Evolutionary conservation across 768 basidiomycete species (phyloP).

Genomic region (Lentinus tigrinus): DNA sequence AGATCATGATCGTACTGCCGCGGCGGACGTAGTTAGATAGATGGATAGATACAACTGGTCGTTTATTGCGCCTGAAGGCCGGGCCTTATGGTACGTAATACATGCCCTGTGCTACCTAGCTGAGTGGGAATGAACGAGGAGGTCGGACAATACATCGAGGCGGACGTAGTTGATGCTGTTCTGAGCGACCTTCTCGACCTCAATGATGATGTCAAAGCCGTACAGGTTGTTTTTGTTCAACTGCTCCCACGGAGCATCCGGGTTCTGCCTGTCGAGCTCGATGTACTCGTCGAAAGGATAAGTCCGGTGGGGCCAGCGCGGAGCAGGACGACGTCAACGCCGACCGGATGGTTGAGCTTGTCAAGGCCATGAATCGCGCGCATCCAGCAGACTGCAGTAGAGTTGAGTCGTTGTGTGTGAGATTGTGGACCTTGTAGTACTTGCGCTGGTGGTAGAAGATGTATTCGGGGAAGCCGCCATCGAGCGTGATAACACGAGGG

Average conservation of each 20-base stretch:
- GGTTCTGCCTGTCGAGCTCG: slow-evolving; percentile 76
- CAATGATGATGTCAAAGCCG: slow-evolving; percentile 69
- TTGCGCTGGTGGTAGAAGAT: slow-evolving; percentile 75
- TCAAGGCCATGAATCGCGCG: slow-evolving; percentile 91
- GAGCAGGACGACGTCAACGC: slow-evolving; percentile 79
- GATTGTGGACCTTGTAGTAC: slow-evolving; percentile 84
- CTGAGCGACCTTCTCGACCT: slow-evolving; percentile 83
- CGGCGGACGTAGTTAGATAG: too few species aligned
- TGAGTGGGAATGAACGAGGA: too few species aligned
- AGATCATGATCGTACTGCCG: slow-evolving; percentile 86
- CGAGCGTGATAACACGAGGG: slow-evolving; percentile 73
- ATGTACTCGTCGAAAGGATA: slow-evolving; percentile 84
- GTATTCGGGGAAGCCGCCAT: slow-evolving; percentile 91
- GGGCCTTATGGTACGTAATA: too few species aligned
- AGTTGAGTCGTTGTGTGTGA: slow-evolving; percentile 84
- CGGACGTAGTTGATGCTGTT: slow-evolving; percentile 91
- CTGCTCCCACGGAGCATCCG: slow-evolving; percentile 77
- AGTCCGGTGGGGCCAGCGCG: slow-evolving; percentile 92
- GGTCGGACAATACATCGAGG: too few species aligned
- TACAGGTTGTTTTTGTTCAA: slow-evolving; percentile 81
- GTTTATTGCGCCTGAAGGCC: too few species aligned
- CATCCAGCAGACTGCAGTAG: slow-evolving; percentile 90
- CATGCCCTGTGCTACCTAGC: too few species aligned
- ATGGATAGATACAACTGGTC: too few species aligned
- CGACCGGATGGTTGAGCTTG: slow-evolving; percentile 80